A percentile compares a stretch with the other conserved stretches of the same genome.
Conservation (phyloP, 495 filamentous ascomycete genomes). For the Darksidea phi region DNA sequence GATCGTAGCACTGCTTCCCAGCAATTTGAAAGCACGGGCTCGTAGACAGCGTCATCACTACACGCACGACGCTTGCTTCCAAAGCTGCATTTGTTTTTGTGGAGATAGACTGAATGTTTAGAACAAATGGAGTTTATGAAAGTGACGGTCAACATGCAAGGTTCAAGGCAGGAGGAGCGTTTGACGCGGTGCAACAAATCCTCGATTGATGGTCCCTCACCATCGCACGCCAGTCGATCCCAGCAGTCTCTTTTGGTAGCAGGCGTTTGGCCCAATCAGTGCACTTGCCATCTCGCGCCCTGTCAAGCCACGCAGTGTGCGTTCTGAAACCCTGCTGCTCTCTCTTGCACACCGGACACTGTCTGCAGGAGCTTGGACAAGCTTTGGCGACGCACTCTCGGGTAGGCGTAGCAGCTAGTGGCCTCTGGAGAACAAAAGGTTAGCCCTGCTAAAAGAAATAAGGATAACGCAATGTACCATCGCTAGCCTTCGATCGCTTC, state of each 20-base stretch:
- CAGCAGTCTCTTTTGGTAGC: slow-evolving; percentile 2
- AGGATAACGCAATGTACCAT: slow-evolving; percentile 4
- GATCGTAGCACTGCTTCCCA: too few relatives aligned
- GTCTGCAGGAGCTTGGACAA: slow-evolving; percentile 28
- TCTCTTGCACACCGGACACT: slow-evolving; percentile 23
- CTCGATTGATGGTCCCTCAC: slow-evolving; percentile 34
- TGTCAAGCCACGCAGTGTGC: slow-evolving; percentile 16
- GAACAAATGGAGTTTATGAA: slow-evolving; percentile 6
- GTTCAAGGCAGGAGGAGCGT: slow-evolving; percentile 25
- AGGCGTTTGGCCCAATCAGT: slow-evolving; percentile 16
- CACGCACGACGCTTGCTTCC: slow-evolving; percentile 7
- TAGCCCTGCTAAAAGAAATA: slow-evolving; percentile 8
- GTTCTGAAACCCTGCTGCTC: slow-evolving; percentile 26
- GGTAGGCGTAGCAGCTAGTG: slow-evolving; percentile 32
- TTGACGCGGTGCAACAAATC: slow-evolving; percentile 33
- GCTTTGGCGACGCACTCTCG: slow-evolving; percentile 33
- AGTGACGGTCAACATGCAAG: slow-evolving; percentile 25
- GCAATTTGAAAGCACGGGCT: background rate
- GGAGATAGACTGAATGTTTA: background rate
- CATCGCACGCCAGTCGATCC: slow-evolving; percentile 12
- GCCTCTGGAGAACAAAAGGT: slow-evolving; percentile 15
- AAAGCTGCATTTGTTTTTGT: slow-evolving; percentile 19
- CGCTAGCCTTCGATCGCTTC: background rate
- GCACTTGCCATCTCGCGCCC: slow-evolving; percentile 1
- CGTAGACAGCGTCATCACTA: background rate